Evolutionary conservation across 75 land plant species (phyloP).

Genomic region (Picea glauca): DNA sequence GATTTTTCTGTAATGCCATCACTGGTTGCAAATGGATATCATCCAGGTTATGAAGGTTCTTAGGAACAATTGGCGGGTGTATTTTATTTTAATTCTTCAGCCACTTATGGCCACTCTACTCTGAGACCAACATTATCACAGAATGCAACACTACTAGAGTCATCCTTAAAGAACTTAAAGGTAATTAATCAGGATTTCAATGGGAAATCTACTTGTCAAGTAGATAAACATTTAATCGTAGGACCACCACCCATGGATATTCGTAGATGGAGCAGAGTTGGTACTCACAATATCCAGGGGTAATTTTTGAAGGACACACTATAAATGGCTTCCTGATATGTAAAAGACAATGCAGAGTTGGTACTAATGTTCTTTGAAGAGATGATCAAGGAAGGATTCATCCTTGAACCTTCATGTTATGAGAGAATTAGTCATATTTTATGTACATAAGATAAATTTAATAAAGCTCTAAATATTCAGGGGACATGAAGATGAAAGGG

Average conservation of each 20-base stretch:
- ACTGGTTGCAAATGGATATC: constrained; percentile 1
- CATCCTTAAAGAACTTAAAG: not conserved
- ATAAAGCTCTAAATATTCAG: too few species aligned
- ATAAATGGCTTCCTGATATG: not conserved
- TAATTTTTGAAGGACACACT: constrained; percentile 5
- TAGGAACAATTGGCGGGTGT: not conserved
- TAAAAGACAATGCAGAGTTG: too few species aligned
- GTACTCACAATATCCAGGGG: not conserved
- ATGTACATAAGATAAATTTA: too few species aligned
- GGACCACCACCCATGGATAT: not conserved
- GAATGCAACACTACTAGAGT: not conserved
- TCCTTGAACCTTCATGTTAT: too few species aligned
- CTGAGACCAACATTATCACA: not conserved
- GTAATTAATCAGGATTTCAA: constrained; percentile 1
- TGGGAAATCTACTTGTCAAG: not conserved
- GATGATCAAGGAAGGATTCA: too few species aligned
- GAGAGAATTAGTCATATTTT: too few species aligned
- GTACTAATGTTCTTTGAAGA: too few species aligned
- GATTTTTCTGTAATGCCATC: not conserved
- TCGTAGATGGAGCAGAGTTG: not conserved
- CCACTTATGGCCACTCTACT: not conserved
- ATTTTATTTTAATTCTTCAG: not conserved
- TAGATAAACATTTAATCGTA: not conserved
- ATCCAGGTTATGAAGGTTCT: not conserved
- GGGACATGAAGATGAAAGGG: too few species aligned